Conservation (phyloP, 345 rosid species). For the Populus euphratica region DNA sequence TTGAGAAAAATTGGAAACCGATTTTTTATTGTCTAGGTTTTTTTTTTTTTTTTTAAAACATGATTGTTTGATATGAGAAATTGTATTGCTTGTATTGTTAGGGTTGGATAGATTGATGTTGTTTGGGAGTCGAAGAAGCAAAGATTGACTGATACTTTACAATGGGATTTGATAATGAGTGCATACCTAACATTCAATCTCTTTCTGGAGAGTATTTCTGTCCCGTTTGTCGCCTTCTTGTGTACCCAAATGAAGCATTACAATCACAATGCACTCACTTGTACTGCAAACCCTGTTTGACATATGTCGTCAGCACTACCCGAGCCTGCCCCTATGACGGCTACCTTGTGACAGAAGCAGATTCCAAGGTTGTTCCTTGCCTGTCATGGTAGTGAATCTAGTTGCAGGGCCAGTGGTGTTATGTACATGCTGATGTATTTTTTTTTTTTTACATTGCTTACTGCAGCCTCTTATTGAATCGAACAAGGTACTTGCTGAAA, state of each 20-base stretch:
- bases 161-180: slow-evolving; percentile 82
- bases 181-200: slow-evolving; percentile 64
- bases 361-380: slow-evolving; percentile 57
- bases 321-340: slow-evolving; percentile 81
- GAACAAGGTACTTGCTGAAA: slow-evolving; percentile 55
- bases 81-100: not conserved
- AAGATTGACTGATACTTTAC: not conserved
- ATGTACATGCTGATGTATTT: slow-evolving; percentile 9
- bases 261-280: slow-evolving; percentile 82
- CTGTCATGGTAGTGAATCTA: not conserved
- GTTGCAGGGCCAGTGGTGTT: not conserved
- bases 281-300: slow-evolving; percentile 71
- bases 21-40: no score
- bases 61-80: not conserved
- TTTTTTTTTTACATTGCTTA: not conserved
- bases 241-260: slow-evolving; percentile 77
- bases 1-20: no score
- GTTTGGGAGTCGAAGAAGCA: not conserved
- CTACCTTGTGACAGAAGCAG: slow-evolving; percentile 70
- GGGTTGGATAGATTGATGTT: not conserved
- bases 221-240: slow-evolving; percentile 68
- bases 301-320: slow-evolving; percentile 55
- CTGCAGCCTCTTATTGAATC: slow-evolving; percentile 71
- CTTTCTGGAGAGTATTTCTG: slow-evolving; percentile 77
- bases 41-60: not conserved